Percentiles rank a stretch among this genome's conserved stretches.
Evolutionary conservation across 2,329 filamentous ascomycete genomes (phyloP).

Genomic region (Aspergillus sp.): DNA sequence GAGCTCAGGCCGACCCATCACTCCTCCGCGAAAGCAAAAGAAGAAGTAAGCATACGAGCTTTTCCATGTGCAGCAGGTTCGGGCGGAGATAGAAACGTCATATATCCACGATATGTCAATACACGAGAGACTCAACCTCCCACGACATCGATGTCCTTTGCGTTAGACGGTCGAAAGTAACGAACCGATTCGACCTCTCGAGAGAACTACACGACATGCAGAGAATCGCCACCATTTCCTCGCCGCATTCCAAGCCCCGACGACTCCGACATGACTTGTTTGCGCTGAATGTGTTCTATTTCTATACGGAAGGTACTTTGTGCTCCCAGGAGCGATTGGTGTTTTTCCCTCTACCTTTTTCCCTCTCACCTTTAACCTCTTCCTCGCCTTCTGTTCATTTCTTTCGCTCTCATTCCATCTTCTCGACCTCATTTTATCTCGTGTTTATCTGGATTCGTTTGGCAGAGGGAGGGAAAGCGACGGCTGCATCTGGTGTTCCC

Average conservation of each 20-base stretch:
- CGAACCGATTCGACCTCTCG: slow-evolving; percentile 25
- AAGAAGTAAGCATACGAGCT: slow-evolving; percentile 75
- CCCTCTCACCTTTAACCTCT: slow-evolving; percentile 20
- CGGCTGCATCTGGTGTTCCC: slow-evolving; percentile 35
- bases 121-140: slow-evolving; percentile 30
- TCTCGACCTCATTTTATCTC: slow-evolving; percentile 17
- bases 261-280: slow-evolving; percentile 25
- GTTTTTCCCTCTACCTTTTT: slow-evolving; percentile 24
- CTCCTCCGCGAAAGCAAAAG: slow-evolving; percentile 73
- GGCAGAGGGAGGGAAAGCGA: slow-evolving; percentile 33
- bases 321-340: slow-evolving; percentile 28
- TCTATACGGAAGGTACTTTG: slow-evolving; percentile 34
- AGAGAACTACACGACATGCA: slow-evolving; percentile 28
- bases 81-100: slow-evolving; percentile 74
- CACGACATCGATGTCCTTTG: slow-evolving; percentile 34
- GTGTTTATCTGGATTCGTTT: slow-evolving; percentile 28
- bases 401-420: slow-evolving; percentile 12
- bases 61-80: slow-evolving; percentile 82
- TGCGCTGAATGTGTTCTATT: slow-evolving; percentile 28
- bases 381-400: slow-evolving; percentile 19
- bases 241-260: slow-evolving; percentile 27
- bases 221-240: slow-evolving; percentile 25
- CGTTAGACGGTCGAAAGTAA: slow-evolving; percentile 31
- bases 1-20: slow-evolving; percentile 71
- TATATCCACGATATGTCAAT: slow-evolving; percentile 32